Evolutionary conservation across 1,139 yeast species (phyloP).

Genomic region (Pichia sp.): DNA sequence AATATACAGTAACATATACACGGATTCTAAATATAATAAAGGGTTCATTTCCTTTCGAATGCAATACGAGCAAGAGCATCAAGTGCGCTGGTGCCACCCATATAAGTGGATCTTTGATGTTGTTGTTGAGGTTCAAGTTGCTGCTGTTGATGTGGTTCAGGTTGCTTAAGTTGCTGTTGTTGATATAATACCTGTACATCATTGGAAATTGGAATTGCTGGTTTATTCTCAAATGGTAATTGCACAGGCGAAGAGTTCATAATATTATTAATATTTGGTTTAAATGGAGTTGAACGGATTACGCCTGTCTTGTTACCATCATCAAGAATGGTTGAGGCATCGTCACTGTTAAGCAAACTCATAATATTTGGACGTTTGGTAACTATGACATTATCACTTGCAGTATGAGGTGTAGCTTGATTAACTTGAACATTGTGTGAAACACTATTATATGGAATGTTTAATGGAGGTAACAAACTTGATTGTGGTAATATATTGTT

Average conservation of each 20-base stretch:
- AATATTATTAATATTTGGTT: constrained; percentile 14
- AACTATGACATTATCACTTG: too few species aligned
- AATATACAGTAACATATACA: constrained; percentile 10
- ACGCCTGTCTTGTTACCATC: too few species aligned
- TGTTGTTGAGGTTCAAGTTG: constrained; percentile 9
- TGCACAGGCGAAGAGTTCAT: constrained; percentile 9
- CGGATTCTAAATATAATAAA: not conserved
- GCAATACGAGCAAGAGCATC: constrained; percentile 31
- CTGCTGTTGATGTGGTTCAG: constrained; percentile 2
- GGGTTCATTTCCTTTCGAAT: constrained; percentile 28
- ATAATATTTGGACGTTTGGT: constrained; percentile 22
- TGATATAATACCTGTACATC: not conserved
- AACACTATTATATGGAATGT: too few species aligned
- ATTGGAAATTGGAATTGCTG: too few species aligned
- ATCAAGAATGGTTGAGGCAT: not conserved
- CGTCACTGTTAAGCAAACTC: constrained; percentile 29
- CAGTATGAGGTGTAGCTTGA: constrained; percentile 7
- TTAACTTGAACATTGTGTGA: not conserved
- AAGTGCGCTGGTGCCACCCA: constrained; percentile 26
- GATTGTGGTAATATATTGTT: too few species aligned
- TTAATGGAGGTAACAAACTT: constrained; percentile 6
- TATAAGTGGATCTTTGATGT: constrained; percentile 7
- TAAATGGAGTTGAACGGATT: constrained; percentile 7
- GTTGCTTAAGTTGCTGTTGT: not conserved
- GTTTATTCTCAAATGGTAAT: not conserved